Evolutionary conservation across 331 rosid genomes (phyloP).

Genomic region (Quercus lobata): DNA sequence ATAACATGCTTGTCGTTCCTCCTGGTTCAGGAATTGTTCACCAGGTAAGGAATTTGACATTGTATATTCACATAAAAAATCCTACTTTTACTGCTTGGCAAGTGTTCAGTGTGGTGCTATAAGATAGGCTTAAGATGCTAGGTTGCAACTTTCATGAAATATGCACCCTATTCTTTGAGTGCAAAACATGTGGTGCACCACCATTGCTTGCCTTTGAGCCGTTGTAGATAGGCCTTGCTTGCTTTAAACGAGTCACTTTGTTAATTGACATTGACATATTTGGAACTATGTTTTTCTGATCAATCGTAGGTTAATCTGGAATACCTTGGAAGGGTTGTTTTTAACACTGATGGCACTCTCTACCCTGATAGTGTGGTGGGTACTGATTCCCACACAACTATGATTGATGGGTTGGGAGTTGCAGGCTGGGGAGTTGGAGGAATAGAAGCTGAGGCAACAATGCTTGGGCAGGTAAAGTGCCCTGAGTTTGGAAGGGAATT

Average conservation of each 20-base stretch:
- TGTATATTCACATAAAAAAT: neutral
- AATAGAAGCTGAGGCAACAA: conserved; percentile 29
- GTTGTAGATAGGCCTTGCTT: neutral
- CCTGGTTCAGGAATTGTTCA: conserved; percentile 29
- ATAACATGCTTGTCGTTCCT: conserved; percentile 28
- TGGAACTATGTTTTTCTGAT: neutral
- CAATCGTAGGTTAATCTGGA: conserved; percentile 21
- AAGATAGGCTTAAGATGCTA: neutral
- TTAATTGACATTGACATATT: neutral
- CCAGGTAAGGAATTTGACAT: conserved; percentile 9
- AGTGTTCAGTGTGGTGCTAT: neutral
- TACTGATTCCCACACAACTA: conserved; percentile 25
- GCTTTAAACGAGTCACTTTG: neutral
- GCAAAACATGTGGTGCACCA: neutral
- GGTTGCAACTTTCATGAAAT: neutral
- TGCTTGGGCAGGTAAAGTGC: conserved; percentile 23
- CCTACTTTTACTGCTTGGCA: neutral
- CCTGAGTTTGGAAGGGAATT: neutral
- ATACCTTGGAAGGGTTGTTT: conserved; percentile 26
- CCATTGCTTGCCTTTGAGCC: neutral
- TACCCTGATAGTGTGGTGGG: conserved; percentile 29
- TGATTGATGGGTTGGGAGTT: conserved; percentile 28
- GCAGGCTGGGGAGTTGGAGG: conserved; percentile 33
- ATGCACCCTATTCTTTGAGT: neutral
- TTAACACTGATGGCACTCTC: conserved; percentile 12